A percentile compares a stretch with the other conserved stretches of the same genome.
phyloP scores from a whole-genome alignment of 306 rosid species.

The Senna tora region DNA sequence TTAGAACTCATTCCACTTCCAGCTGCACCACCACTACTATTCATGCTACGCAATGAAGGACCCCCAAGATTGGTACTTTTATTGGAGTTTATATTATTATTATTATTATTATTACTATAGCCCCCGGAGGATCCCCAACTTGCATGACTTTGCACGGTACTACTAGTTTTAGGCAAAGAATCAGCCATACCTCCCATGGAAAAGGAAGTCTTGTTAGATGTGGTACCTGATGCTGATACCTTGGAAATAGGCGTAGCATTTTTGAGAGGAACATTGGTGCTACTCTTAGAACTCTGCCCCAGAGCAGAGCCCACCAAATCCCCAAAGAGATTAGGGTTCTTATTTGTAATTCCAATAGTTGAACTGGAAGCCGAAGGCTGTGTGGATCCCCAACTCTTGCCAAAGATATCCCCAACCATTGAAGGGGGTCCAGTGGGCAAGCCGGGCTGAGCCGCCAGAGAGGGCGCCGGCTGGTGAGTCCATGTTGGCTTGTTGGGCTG shows the following conservation, averaged over 20 bases:
- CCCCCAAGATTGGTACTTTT: slow-evolving; percentile 62
- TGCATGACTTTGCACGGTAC: slow-evolving; percentile 39
- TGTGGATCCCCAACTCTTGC: slow-evolving; percentile 85
- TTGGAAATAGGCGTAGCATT: slow-evolving; percentile 49
- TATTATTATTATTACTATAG: slow-evolving; percentile 5
- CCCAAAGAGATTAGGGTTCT: slow-evolving; percentile 85
- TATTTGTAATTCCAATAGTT: slow-evolving; percentile 54
- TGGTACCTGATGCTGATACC: slow-evolving; percentile 17
- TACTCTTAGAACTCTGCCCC: slow-evolving; percentile 57
- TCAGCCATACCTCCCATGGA: slow-evolving; percentile 68
- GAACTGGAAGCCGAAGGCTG: slow-evolving; percentile 46
- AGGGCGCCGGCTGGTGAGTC: slow-evolving; percentile 80
- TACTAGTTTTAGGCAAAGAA: slow-evolving; percentile 69
- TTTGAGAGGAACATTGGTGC: slow-evolving; percentile 68
- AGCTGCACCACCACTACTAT: slow-evolving; percentile 37
- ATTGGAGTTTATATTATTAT: slow-evolving; percentile 39
- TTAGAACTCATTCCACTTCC: slow-evolving; percentile 55
- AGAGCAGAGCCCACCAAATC: slow-evolving; percentile 83
- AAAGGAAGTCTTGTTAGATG: slow-evolving; percentile 51
- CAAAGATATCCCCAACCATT: slow-evolving; percentile 91
- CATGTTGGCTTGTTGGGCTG: slow-evolving; percentile 77
- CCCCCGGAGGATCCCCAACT: slow-evolving; percentile 63
- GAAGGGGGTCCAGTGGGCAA: slow-evolving; percentile 61
- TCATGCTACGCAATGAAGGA: slow-evolving; percentile 48
- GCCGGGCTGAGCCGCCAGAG: slow-evolving; percentile 40